Evolutionary conservation across 768 basidiomycete genomes (phyloP), one percentile per base, ranked within the genome.

Genomic region (Paxillus ammoniavirescens): DNA sequence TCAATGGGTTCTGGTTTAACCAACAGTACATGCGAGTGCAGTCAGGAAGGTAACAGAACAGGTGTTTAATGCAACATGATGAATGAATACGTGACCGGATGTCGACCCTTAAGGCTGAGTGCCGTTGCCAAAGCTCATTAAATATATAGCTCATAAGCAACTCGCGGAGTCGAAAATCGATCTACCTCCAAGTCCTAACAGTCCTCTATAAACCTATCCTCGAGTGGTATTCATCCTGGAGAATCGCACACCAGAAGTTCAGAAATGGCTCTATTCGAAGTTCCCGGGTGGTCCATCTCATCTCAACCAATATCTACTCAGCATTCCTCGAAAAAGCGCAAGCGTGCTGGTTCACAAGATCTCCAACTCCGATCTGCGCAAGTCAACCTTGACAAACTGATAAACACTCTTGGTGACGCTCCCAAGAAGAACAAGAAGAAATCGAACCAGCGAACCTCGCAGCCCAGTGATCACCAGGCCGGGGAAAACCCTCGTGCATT

Each of bases 211-310:
- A 42, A 8, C 14, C 10, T n/a, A 26, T 6, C 26, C 26, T 21
- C 23, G 8, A 42, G 8, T 26, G 42, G 14, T 18, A 18, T 31
- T 8, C 8, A 17, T 42, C 42, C 5, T 18, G 42, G 9, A 42
- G 42, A 42, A 4, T 35, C 35, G 17, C 18, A 18, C 21, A 18
- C 36, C 14, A 15, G 9, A n/a, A 21, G 3, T 33, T 41, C n/a
- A 14, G 26, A 6, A 38, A 80, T 79, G 78, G 64, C 77, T 53
- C 72, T 82, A 58, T 89, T 89, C 67, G 73, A 85, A 41, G 82
- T 89, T 17, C 82, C 86, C 4, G 87, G 87, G 15, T 89, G 87
- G 87, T 76, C 80, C 30, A 70, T 88, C 13, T 68, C 76, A 36
- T 65, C 74, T 18, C 67, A 56, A 0, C 78, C 80, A 6, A 66